A percentile compares a stretch with the other conserved stretches of the same genome.
These are phyloP conservation scores for Candida orba DNA, from an alignment of 805 yeast genomes.

Conservation along the genomic window DNA sequence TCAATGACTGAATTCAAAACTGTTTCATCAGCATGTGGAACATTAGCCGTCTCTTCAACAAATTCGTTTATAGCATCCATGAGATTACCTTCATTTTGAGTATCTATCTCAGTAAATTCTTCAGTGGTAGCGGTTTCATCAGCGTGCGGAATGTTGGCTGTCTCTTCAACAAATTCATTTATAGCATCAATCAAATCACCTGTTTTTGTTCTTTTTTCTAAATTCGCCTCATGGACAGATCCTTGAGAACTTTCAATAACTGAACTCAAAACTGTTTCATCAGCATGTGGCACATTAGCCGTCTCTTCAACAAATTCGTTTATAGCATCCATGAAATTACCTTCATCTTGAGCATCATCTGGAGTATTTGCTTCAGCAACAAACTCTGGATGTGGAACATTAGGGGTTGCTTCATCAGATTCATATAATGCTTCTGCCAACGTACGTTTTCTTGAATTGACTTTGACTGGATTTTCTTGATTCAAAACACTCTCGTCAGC, in stretches of 20 bases:
- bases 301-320: conserved; percentile 1
- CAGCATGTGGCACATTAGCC: conserved; percentile 1
- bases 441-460: no score
- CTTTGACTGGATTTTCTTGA: neutral
- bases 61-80: conserved; percentile 1
- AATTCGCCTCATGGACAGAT: neutral
- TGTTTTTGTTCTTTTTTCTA: no score
- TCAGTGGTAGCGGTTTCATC: neutral
- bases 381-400: neutral
- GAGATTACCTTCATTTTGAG: neutral
- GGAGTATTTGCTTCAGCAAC: neutral
- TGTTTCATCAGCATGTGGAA: conserved; percentile 2
- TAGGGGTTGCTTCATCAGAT: no score
- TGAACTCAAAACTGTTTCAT: neutral
- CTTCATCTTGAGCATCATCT: neutral
- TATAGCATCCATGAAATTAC: neutral
- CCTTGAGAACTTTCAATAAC: no score
- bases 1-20: neutral
- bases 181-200: neutral
- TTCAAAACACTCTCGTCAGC: neutral
- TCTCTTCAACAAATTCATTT: neutral
- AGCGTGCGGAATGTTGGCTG: neutral
- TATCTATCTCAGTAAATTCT: neutral
- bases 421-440: no score
- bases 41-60: conserved; percentile 5